These are phyloP conservation scores for Hibiscus mutabilis DNA, from an alignment of 345 rosid genomes.

Conservation along the genomic window DNA sequence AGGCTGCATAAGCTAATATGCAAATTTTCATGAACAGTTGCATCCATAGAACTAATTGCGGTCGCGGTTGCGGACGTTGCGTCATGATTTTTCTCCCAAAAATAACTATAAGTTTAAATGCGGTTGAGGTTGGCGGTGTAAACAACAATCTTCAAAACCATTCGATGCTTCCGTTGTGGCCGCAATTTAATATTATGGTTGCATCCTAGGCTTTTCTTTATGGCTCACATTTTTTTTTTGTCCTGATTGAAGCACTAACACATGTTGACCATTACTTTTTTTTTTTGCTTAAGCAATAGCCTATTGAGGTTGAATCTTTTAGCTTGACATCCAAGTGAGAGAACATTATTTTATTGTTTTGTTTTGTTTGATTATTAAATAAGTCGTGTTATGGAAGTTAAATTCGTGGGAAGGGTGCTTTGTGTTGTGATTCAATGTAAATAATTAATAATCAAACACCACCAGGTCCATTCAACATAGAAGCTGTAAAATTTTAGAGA, in stretches of 20 bases:
- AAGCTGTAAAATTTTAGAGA: neutral
- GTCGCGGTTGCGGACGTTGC: no score
- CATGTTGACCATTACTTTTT: neutral
- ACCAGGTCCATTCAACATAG: neutral
- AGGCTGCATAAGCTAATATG: neutral
- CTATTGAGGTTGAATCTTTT: neutral
- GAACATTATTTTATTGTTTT: neutral
- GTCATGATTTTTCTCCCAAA: no score
- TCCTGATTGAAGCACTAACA: neutral
- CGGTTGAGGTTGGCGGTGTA: no score
- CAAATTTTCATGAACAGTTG: neutral
- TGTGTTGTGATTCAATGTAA: neutral
- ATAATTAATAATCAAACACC: neutral
- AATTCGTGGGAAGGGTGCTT: neutral
- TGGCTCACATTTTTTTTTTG: neutral
- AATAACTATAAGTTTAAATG: no score
- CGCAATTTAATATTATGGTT: no score
- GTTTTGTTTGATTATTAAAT: neutral
- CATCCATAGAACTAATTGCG: neutral
- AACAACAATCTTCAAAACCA: no score
- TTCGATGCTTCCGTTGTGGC: no score
- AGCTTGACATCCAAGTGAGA: neutral
- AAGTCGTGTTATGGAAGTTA: neutral
- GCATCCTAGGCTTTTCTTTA: neutral
- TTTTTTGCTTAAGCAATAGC: neutral